Evolutionary conservation across 768 basidiomycete genomes (phyloP), one percentile per base, ranked within the genome.

Genomic region (Russula sp.): DNA sequence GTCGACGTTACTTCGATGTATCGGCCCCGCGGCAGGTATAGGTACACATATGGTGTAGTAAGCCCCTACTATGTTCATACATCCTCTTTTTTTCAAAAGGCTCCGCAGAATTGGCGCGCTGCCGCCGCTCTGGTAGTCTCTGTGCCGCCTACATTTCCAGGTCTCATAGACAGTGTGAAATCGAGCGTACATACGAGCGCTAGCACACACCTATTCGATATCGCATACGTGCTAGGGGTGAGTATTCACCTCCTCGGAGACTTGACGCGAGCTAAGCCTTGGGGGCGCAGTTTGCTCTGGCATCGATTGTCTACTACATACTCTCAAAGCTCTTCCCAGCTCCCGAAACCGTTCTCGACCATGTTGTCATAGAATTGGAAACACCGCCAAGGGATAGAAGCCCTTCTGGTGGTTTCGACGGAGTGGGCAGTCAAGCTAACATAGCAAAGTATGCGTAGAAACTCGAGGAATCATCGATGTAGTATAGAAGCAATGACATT

Each of bases 1-100:
- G 83, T 93, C 39, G 88, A 93, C 65, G 88, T 94, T 1, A 87
- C 89, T 6, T 84, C 88, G 5, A 87, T 95, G 81, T 96, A 94
- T 69, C 79, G 83, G 66, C 90, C 88, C 14, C 75, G 83, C 45
- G 90, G 90, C 1, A 78, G 88, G 57, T 94, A 93, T 71, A 75
- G 80, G 20, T 94, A 93, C 71, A 83, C 76, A 66, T 77, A 78
- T 45, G 92, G 92, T 57, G 79, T 88, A 57, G 89, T 89, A 69
- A 65, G 41, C 38, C 25, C 59, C 42, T 65, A 20, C 47, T 55
- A 38, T 20, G n/a, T 20, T 16, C 29, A 42, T 29, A 42, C 22
- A 43, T 39, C 50, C 25, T 25, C 32, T 20, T 51, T 32, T n/a
- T 20, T 11, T 29, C n/a, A 36, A 16, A 20, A 29, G 5, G 22